A percentile compares a stretch with the other conserved stretches of the same genome.
These are phyloP conservation scores for Boletus tomentosulus DNA, from an alignment of 768 basidiomycete genomes.

Conservation along the genomic window DNA sequence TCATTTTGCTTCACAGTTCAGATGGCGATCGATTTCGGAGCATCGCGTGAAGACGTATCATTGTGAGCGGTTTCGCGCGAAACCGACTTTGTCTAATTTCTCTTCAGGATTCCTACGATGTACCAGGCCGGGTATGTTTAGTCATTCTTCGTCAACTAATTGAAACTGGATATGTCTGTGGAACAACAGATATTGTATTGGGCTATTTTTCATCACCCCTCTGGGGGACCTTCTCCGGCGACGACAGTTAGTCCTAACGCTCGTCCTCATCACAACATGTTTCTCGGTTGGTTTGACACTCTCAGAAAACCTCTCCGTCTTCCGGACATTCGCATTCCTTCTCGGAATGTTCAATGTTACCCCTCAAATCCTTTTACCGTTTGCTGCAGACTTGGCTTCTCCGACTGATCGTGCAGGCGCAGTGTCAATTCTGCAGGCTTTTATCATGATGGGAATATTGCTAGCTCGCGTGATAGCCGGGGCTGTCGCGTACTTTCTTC, in stretches of 20 bases:
- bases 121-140: conserved; percentile 56
- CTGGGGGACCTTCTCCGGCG: conserved; percentile 43
- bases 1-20: conserved; percentile 12
- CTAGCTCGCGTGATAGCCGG: conserved; percentile 33
- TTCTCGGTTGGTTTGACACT: conserved; percentile 39
- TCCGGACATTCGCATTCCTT: conserved; percentile 36
- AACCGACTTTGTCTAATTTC: conserved; percentile 3
- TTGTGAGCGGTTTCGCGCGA: conserved; percentile 11
- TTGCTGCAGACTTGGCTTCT: conserved; percentile 43
- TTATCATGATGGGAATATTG: conserved; percentile 24
- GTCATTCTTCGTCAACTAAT: too few species aligned
- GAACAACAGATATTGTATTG: conserved; percentile 16
- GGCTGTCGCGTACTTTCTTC: conserved; percentile 36
- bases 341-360: conserved; percentile 38
- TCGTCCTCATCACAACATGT: conserved; percentile 30
- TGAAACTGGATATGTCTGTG: not conserved
- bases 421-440: conserved; percentile 29
- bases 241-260: conserved; percentile 37
- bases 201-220: conserved; percentile 41
- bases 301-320: conserved; percentile 29
- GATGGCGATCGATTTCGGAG: conserved; percentile 36
- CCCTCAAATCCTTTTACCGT: conserved; percentile 37
- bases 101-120: conserved; percentile 52
- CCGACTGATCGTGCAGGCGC: conserved; percentile 14
- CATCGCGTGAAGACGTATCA: conserved; percentile 31